Evolutionary conservation across 345 rosid species (phyloP).

Genomic region (Atalantia buxifolia): DNA sequence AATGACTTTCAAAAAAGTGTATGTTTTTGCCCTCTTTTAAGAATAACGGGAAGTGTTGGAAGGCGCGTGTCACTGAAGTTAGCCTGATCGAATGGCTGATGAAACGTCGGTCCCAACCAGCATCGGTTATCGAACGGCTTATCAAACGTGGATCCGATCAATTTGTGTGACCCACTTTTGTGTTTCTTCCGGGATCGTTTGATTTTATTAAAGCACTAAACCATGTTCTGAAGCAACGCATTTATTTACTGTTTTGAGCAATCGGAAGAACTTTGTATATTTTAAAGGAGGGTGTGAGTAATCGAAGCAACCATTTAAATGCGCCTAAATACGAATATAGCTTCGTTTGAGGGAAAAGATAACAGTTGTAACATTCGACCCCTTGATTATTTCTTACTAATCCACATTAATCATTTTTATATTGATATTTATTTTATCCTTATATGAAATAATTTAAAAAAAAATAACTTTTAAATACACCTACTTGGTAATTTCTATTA

Average conservation of each 20-base stretch:
- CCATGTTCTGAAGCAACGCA: background rate
- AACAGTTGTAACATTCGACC: no score
- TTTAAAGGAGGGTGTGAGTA: no score
- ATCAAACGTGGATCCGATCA: background rate
- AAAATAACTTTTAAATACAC: no score
- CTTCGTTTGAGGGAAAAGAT: background rate
- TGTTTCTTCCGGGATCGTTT: no score
- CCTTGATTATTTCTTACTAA: no score
- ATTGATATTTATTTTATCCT: no score
- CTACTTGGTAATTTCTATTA: no score
- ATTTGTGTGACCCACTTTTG: background rate
- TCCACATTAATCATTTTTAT: no score
- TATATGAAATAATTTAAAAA: no score
- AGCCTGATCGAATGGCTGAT: background rate
- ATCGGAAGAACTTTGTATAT: no score
- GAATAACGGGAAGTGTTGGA: background rate
- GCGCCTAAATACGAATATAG: background rate
- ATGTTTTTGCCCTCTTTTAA: background rate
- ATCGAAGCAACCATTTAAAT: background rate
- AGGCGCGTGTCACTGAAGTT: background rate
- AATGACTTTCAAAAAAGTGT: background rate
- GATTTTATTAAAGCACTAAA: background rate
- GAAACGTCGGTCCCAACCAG: background rate
- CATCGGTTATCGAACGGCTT: no score
- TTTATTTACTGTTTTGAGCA: background rate